Percentiles rank a stretch among this genome's conserved stretches.
These are phyloP conservation scores for Neopestalotiopsis clavispora DNA, from an alignment of 2,329 filamentous ascomycete genomes.

Conservation along the genomic window DNA sequence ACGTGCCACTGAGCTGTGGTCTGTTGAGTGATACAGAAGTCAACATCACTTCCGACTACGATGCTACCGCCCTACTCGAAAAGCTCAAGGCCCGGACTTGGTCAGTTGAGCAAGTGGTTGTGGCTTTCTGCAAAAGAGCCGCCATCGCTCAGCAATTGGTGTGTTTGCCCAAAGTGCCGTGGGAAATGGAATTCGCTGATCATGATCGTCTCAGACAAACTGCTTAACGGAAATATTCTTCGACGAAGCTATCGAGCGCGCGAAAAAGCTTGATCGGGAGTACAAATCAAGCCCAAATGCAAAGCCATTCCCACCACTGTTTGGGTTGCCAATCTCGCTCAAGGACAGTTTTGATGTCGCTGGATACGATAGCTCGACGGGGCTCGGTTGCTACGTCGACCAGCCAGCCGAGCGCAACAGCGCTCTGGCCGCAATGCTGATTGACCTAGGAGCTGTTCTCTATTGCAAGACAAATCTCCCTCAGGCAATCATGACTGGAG, in stretches of 20 bases:
- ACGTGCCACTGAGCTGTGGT: constrained; percentile 24
- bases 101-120: constrained; percentile 37
- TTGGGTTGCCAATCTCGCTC: constrained; percentile 59
- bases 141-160: constrained; percentile 48
- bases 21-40: constrained; percentile 20
- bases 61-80: constrained; percentile 21
- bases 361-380: constrained; percentile 29
- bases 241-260: constrained; percentile 42
- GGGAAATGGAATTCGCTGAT: constrained; percentile 15
- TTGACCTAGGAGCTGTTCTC: constrained; percentile 50
- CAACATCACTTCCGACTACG: constrained; percentile 23
- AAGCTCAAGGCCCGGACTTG: constrained; percentile 18
- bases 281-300: constrained; percentile 29
- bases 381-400: constrained; percentile 58
- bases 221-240: constrained; percentile 52
- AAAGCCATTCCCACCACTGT: constrained; percentile 56
- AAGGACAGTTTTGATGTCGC: constrained; percentile 28
- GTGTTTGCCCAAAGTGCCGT: background rate
- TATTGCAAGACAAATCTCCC: constrained; percentile 61
- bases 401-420: constrained; percentile 22
- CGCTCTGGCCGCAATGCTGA: constrained; percentile 46
- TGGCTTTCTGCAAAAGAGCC: constrained; percentile 50
- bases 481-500: constrained; percentile 53
- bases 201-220: constrained; percentile 27
- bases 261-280: constrained; percentile 44